phyloP scores from a whole-genome alignment of 139 green algal genomes.

The Picochlorum sp. region DNA sequence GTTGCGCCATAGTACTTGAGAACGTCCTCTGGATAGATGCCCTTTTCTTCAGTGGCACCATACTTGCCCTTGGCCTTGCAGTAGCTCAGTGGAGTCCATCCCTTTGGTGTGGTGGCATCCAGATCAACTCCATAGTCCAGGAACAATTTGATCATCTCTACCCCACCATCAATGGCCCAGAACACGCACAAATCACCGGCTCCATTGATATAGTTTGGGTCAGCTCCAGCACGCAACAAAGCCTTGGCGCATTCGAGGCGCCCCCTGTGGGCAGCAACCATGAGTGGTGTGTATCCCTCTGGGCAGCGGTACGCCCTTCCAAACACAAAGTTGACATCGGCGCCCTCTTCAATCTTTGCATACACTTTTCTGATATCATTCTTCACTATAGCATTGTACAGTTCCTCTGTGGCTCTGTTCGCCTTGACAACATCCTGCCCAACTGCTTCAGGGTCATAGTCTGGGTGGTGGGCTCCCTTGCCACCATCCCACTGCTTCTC shows the following conservation, averaged over 20 bases:
- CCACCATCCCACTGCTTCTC: slow-evolving; percentile 77
- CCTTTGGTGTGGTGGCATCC: slow-evolving; percentile 58
- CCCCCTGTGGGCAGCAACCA: slow-evolving; percentile 73
- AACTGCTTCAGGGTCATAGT: slow-evolving; percentile 61
- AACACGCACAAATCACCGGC: slow-evolving; percentile 76
- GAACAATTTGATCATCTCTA: slow-evolving; percentile 81
- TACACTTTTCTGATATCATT: slow-evolving; percentile 80
- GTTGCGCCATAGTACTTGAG: slow-evolving; percentile 79
- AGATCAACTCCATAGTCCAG: slow-evolving; percentile 68
- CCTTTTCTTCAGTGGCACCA: slow-evolving; percentile 87
- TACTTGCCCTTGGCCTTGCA: slow-evolving; percentile 86
- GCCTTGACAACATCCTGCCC: slow-evolving; percentile 40
- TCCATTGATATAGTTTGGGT: slow-evolving; percentile 69
- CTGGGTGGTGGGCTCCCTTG: slow-evolving; percentile 73
- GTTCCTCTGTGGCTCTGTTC: slow-evolving; percentile 72
- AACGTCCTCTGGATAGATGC: slow-evolving; percentile 88
- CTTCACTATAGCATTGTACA: slow-evolving; percentile 80
- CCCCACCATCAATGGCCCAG: slow-evolving; percentile 88
- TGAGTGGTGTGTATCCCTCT: slow-evolving; percentile 89
- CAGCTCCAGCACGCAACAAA: slow-evolving; percentile 74
- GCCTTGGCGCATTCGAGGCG: slow-evolving; percentile 75
- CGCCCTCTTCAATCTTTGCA: slow-evolving; percentile 86
- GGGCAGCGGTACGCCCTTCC: slow-evolving; percentile 60
- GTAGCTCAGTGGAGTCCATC: slow-evolving; percentile 85
- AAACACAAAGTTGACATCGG: slow-evolving; percentile 94